Evolutionary conservation across 2,329 filamentous ascomycete species (phyloP), one percentile per base, ranked within the genome.

Genomic region (Alternaria dauci): DNA sequence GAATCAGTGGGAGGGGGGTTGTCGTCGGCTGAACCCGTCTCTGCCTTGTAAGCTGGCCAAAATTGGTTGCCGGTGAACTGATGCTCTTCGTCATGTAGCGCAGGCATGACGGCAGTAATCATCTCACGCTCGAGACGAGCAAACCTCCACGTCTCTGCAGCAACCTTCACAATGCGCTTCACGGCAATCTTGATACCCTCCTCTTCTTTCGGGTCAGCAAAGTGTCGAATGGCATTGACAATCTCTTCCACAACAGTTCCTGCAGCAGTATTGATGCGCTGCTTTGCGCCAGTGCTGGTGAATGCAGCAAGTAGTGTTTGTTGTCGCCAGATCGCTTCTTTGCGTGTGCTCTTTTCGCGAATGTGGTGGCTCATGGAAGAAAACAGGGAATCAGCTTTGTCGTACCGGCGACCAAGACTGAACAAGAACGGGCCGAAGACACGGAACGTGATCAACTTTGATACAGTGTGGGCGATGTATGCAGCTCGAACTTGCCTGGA

Each of bases 371-470:
- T 86, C 62, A 87, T 80, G 61, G 83, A 82, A 58, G 82, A 78
- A 72, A 87, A 85, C 62, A 85, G 80, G 3, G 81, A 83, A 62
- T 87, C 84, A n/a, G 83, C 83, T 66, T 85, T 85, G 69, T 86
- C 84, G 67, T 84, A 84, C 34, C 83, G 77, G 46, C 82, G 81
- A 34, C 84, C 83, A 3, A 86, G 76, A 26, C 83, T 85, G 75
- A 87, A 87, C 25, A 87, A 68, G 77, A 87, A 87, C 1, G 85
- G 85, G 26, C 84, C 82, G 75, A 87, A 87, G 36, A 87, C 83
- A 38, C 84, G 81, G 67, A 83, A 83, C 8, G 83, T 86, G 52
- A 87, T 76, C n/a, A 85, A 82, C 57, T 83, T 85, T 14, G 84
- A 86, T 42, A 87, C 79, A n/a, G 83, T 80, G 66, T 86, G 84